A percentile compares a stretch with the other conserved stretches of the same genome.
These are phyloP conservation scores for Silene uniflora DNA, from an alignment of 148 eudicot species.

Conservation along the genomic window DNA sequence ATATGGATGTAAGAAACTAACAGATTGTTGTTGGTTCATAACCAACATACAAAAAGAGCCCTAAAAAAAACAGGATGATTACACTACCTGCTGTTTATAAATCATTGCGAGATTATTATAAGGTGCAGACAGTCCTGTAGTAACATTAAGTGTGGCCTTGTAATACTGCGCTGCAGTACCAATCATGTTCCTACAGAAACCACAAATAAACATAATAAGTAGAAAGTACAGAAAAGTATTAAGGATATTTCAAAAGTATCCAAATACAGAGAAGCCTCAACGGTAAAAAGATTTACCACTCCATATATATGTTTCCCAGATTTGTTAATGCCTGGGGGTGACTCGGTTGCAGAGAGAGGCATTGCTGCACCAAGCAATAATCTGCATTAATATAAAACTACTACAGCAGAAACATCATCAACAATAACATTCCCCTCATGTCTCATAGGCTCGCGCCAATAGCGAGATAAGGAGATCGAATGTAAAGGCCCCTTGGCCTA, in stretches of 20 bases:
- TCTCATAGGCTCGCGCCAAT: not conserved
- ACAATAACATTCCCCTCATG: not conserved
- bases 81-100: conserved; percentile 83
- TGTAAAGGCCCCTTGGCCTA: not conserved
- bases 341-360: conserved; percentile 76
- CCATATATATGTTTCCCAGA: conserved; percentile 97
- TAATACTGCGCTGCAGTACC: conserved; percentile 85
- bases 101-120: conserved; percentile 89
- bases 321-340: conserved; percentile 96
- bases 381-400: conserved; percentile 13
- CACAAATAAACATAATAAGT: conserved; percentile 15
- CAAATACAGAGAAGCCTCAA: not conserved
- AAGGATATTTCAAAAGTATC: not conserved
- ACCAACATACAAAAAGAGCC: not conserved
- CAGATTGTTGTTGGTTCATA: not conserved
- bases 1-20: not conserved
- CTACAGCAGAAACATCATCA: not conserved
- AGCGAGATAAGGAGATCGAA: not conserved
- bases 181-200: conserved; percentile 75
- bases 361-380: conserved; percentile 59
- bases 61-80: not conserved
- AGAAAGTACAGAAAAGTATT: not conserved
- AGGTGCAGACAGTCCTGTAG: conserved; percentile 94
- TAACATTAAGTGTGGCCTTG: conserved; percentile 77
- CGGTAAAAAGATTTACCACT: conserved; percentile 48